These are phyloP conservation scores for Tetrapisispora phaffii DNA, from an alignment of 805 yeast genomes.

Conservation along the genomic window DNA sequence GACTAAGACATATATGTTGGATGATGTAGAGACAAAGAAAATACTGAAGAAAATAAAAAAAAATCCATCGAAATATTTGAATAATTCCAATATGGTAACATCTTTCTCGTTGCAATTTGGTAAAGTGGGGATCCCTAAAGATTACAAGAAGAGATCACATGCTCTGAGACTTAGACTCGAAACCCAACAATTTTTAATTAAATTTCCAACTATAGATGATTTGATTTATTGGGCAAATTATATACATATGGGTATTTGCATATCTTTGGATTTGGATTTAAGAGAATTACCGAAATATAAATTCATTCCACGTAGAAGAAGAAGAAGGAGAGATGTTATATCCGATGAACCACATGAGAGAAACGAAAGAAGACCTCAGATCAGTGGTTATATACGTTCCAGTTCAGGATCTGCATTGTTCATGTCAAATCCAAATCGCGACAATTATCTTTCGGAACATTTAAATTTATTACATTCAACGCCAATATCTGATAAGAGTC, in stretches of 20 bases:
- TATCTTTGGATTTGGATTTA: constrained; percentile 62
- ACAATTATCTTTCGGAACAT: neutral
- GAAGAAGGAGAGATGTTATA: constrained; percentile 17
- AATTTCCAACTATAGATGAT: constrained; percentile 50
- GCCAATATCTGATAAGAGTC: neutral
- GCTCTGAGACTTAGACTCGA: constrained; percentile 71
- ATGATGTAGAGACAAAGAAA: constrained; percentile 15
- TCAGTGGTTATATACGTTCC: neutral
- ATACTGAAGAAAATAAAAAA: constrained; percentile 12
- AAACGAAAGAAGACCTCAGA: neutral
- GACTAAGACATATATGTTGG: constrained; percentile 18
- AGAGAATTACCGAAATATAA: constrained; percentile 68
- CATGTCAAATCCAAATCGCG: neutral
- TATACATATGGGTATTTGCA: constrained; percentile 63
- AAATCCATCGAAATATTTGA: constrained; percentile 20
- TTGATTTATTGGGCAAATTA: constrained; percentile 72
- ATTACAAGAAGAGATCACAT: constrained; percentile 52
- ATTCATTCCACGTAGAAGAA: constrained; percentile 64
- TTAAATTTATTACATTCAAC: neutral
- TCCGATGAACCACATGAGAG: constrained; percentile 2
- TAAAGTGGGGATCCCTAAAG: constrained; percentile 73
- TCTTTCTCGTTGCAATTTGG: constrained; percentile 79
- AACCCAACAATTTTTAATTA: constrained; percentile 66
- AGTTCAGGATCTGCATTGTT: neutral
- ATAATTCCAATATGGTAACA: constrained; percentile 34